Evolutionary conservation across 2,329 filamentous ascomycete genomes (phyloP), one percentile per base, ranked within the genome.

Genomic region (Verticillium longisporum): DNA sequence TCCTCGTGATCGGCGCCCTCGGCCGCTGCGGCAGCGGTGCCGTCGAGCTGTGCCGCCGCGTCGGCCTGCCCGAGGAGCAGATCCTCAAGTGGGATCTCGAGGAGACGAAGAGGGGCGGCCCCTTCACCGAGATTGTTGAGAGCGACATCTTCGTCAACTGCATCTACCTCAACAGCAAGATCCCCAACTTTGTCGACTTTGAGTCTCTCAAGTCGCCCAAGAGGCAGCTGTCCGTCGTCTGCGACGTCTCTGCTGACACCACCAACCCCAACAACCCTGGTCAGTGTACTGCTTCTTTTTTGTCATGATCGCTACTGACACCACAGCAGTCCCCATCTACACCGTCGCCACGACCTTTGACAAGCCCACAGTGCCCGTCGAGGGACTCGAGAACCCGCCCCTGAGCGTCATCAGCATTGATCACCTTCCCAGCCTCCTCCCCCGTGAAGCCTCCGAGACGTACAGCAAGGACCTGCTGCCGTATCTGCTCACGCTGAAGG

Each of bases 331-430:
- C 60, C 92, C 92, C 31, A 88, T 97, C 71, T 97, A 96, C 80
- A 82, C 83, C 66, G 86, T 90, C 72, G 90, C 91, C 74, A 97
- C 90, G 56, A 95, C 92, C 26, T 97, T 97, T 72, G 85, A 87
- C 72, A 87, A 90, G 72, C 94, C 93, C n/a, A 97, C 92, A 1
- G 88, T 96, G 0, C 83, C 87, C 1, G 89, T 95, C 31, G 78
- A 85, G 37, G 74, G 86, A 81, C 69, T 81, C 75, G 72, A 78
- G 60, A 77, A 78, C 59, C 83, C 86, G 0, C 82, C 84, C 7
- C 77, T 97, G 61, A 88, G 84, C 56, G 90, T 97, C 67, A 96
- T 97, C 75, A 89, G 87, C 73, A 95, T 96, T 70, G 91, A 96
- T 74, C 91, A 96, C 72, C 81, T 96, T 59, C 91, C 92, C 4